A percentile compares a stretch with the other conserved stretches of the same genome.
These are phyloP conservation scores for Yueomyces sp. DNA, from an alignment of 1,139 yeast genomes.

Conservation along the genomic window DNA sequence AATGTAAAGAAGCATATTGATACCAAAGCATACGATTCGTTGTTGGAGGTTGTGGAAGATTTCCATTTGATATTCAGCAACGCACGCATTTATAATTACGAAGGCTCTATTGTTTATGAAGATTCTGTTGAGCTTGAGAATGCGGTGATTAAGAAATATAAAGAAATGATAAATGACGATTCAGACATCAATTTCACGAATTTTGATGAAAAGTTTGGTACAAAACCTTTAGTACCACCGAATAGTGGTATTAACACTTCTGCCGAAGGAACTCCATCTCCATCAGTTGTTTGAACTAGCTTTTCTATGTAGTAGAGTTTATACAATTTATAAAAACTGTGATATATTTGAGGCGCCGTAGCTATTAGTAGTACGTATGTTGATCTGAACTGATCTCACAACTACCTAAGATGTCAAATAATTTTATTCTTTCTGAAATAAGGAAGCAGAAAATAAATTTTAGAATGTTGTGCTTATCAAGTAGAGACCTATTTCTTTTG, in stretches of 20 bases:
- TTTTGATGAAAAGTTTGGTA: conserved; percentile 36
- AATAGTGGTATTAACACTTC: background rate
- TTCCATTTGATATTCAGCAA: conserved; percentile 68
- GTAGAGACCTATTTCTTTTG: too few species aligned
- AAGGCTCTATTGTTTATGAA: conserved; percentile 68
- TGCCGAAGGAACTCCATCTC: background rate
- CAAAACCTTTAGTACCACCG: conserved; percentile 19
- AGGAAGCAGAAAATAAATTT: too few species aligned
- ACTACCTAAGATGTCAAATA: too few species aligned
- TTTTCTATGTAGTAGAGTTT: background rate
- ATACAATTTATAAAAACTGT: too few species aligned
- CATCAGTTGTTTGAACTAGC: background rate
- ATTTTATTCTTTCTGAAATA: too few species aligned
- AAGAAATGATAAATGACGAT: conserved; percentile 23
- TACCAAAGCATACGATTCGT: conserved; percentile 36
- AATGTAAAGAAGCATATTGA: conserved; percentile 49
- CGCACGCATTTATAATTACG: conserved; percentile 82
- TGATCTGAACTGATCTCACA: too few species aligned
- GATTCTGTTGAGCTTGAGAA: conserved; percentile 63
- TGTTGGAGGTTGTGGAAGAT: conserved; percentile 58
- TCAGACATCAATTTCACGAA: conserved; percentile 33
- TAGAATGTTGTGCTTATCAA: too few species aligned
- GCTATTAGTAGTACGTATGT: too few species aligned
- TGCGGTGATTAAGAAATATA: conserved; percentile 27
- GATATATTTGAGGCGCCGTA: too few species aligned